A percentile compares a stretch with the other conserved stretches of the same genome.
Conservation (phyloP, 2,329 filamentous ascomycete genomes). For the Calonectria crousiana region DNA sequence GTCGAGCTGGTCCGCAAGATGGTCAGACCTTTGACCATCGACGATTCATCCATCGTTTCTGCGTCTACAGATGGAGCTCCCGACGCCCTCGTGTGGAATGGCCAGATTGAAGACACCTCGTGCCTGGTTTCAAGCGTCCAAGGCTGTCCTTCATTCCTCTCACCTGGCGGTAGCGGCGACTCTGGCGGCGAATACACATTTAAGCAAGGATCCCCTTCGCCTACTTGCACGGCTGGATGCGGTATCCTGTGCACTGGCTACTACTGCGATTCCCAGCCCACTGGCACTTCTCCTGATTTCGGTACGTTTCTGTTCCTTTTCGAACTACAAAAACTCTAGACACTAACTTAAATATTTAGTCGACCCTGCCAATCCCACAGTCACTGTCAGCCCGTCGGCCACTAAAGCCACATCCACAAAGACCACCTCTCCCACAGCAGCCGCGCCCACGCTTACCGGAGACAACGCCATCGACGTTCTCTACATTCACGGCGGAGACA, state of each 20-base stretch:
- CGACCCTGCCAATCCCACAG: background rate
- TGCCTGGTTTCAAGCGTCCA: background rate
- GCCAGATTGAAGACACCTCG: background rate
- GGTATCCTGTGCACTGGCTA: constrained; percentile 2
- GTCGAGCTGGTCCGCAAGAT: background rate
- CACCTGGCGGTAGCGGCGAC: background rate
- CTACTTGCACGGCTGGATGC: background rate
- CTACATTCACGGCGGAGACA: background rate
- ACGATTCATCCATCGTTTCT: background rate
- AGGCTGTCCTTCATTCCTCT: background rate
- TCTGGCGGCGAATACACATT: background rate
- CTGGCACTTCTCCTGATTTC: background rate
- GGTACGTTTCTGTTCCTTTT: background rate
- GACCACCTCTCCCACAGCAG: background rate
- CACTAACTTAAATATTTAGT: background rate
- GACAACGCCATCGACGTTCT: background rate
- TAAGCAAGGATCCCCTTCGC: background rate
- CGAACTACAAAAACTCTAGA: too few relatives aligned
- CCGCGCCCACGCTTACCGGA: background rate
- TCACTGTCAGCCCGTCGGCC: background rate
- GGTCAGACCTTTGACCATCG: background rate
- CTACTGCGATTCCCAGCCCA: background rate
- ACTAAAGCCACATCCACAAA: background rate
- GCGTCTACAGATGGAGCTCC: background rate
- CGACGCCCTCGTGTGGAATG: background rate